Evolutionary conservation across 345 rosid genomes (phyloP), one percentile per base, ranked within the genome.

Genomic region (Brassica incana): DNA sequence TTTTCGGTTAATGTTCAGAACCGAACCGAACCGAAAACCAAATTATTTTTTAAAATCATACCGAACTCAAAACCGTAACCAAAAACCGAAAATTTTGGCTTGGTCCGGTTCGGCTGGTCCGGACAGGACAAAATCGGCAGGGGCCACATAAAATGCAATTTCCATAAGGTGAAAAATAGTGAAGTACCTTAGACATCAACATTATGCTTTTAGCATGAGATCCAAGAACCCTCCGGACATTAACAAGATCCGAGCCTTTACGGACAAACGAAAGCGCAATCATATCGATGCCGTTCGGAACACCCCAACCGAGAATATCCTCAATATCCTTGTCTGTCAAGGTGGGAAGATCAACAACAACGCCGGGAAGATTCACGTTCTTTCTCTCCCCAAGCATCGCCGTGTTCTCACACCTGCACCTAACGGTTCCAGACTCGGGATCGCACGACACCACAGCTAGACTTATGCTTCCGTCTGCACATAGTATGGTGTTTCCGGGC

Each of bases 261-360:
- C 98, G 95, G 20, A 93, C 97, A 83, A 93, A 93, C 2, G 98
- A 93, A 60, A 93, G 92, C 27, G 94, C 97, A 78, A 92, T 92
- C 92, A 92, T 89, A 87, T 91, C 94, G 67, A 92, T 92, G 5
- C 73, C 79, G 81, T 93, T 93, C 1, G 97, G 97, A 66, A 91
- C 93, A 80, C 98, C 98, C 97, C 98, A 93, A 15, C 43, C 77
- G 23, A 93, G 81, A 82, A 91, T 93, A 81, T 93, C 98, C 65
- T 91, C 97, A 81, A 88, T 86, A 78, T 93, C 98, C 82, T 93
- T 93, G 35, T 93, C 95, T 0, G 98, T 91, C 68, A 93, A 84
- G 1, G 95, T 93, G 3, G 98, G 98, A 67, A 93, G 93, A 83
- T 93, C 98, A 62, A 91, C 98, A 18, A 91, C 95, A 30, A 93